These are phyloP conservation scores for Krasilnikovozyma curviuscula DNA, from an alignment of 768 basidiomycete genomes.

Conservation along the genomic window DNA sequence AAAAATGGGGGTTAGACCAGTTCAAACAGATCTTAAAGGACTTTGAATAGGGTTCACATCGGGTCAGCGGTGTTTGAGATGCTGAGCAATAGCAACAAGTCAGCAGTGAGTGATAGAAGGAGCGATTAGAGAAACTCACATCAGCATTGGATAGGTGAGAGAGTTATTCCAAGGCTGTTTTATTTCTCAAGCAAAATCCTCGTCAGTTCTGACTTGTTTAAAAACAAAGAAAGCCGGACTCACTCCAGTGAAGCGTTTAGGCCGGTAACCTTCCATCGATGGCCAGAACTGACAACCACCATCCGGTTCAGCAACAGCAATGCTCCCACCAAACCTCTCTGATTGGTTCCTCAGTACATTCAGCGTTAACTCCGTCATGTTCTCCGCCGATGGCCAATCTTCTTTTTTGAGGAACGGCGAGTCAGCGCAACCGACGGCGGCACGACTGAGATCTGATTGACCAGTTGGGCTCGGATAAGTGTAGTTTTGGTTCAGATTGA, in stretches of 20 bases:
- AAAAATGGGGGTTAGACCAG: too few species aligned
- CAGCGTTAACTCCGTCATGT: background rate
- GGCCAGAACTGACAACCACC: constrained; percentile 9
- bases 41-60: too few species aligned
- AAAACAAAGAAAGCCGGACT: too few species aligned
- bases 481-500: background rate
- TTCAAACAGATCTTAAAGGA: too few species aligned
- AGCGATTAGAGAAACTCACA: background rate
- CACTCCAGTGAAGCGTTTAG: constrained; percentile 2
- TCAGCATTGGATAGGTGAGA: background rate
- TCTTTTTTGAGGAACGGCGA: background rate
- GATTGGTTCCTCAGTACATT: background rate
- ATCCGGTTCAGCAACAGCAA: constrained; percentile 1
- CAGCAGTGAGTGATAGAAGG: background rate
- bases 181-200: too few species aligned
- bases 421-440: constrained; percentile 14
- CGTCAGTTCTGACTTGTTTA: too few species aligned
- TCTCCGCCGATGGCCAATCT: background rate
- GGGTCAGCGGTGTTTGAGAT: constrained; percentile 7
- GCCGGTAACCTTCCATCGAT: background rate
- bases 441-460: constrained; percentile 11
- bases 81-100: constrained; percentile 3
- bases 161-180: constrained; percentile 6
- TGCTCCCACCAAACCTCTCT: background rate
- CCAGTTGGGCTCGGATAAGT: background rate